phyloP scores from a whole-genome alignment of 2,329 filamentous ascomycete genomes.

The Aschersonia sp. region DNA sequence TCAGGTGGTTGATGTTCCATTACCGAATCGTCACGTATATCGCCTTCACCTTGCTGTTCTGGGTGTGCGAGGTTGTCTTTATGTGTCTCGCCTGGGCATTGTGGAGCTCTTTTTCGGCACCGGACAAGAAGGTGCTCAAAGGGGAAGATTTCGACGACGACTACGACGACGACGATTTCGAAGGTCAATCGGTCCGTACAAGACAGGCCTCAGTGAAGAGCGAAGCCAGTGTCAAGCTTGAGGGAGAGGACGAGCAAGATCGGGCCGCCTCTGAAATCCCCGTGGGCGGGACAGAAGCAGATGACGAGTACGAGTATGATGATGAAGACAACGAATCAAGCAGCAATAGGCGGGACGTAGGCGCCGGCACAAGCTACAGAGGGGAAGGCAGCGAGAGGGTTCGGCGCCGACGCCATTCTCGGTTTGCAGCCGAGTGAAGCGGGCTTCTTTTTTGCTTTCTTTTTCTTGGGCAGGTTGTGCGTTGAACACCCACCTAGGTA shows the following conservation, averaged over 20 bases:
- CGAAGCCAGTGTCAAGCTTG: constrained; percentile 21
- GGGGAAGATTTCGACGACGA: constrained; percentile 3
- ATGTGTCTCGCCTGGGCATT: constrained; percentile 50
- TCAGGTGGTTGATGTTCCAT: constrained; percentile 79
- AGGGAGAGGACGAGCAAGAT: constrained; percentile 11
- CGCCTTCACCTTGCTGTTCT: constrained; percentile 58
- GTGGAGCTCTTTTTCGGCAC: constrained; percentile 24
- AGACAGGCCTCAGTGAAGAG: constrained; percentile 25
- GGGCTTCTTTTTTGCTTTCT: too few relatives aligned
- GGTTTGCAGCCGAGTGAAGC: neutral
- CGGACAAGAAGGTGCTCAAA: constrained; percentile 2
- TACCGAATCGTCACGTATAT: constrained; percentile 58
- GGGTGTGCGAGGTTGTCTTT: constrained; percentile 57
- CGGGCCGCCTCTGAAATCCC: constrained; percentile 18
- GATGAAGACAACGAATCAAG: constrained; percentile 17
- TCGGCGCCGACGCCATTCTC: constrained; percentile 11
- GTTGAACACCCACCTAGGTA: too few relatives aligned
- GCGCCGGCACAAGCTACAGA: constrained; percentile 39
- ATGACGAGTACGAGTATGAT: constrained; percentile 28
- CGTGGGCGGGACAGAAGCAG: constrained; percentile 24
- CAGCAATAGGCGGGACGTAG: constrained; percentile 25
- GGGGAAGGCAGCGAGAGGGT: constrained; percentile 19
- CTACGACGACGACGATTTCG: constrained; percentile 12
- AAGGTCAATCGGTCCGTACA: constrained; percentile 23
- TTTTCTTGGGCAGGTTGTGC: too few relatives aligned